Conservation (phyloP, 371 early-diverging fungal genomes). For the Apophysomyces sp. region DNA sequence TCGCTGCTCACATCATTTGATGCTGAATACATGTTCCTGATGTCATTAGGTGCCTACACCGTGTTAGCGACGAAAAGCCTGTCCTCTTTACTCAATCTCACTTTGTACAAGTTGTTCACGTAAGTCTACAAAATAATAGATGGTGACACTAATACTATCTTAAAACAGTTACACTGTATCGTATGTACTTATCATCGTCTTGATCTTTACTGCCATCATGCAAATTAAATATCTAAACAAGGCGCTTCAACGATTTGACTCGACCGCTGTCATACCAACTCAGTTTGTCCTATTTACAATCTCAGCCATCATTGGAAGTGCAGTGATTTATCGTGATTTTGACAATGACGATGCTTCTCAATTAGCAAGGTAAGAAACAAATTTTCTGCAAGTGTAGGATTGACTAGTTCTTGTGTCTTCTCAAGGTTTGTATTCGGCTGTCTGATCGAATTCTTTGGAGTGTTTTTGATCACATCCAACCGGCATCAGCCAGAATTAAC, state of each 20-base stretch:
- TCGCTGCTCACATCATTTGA: background rate
- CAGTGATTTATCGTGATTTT: conserved; percentile 72
- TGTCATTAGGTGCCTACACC: conserved; percentile 64
- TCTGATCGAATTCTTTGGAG: conserved; percentile 69
- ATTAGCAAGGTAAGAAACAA: conserved; percentile 10
- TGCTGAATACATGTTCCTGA: background rate
- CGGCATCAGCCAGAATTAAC: conserved; percentile 11
- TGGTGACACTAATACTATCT: background rate
- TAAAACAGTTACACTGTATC: conserved; percentile 55
- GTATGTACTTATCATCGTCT: conserved; percentile 60
- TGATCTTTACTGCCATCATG: conserved; percentile 65
- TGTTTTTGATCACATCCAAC: conserved; percentile 69
- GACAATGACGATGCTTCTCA: conserved; percentile 33
- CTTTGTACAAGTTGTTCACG: conserved; percentile 56
- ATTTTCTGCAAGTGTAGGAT: background rate
- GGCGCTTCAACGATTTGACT: conserved; percentile 68
- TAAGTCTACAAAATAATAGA: conserved; percentile 8
- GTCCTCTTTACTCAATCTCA: conserved; percentile 57
- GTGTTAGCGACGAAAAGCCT: conserved; percentile 68
- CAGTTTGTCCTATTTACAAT: conserved; percentile 80
- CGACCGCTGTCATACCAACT: conserved; percentile 77
- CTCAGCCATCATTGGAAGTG: conserved; percentile 73
- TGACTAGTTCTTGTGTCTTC: background rate
- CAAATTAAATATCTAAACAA: conserved; percentile 75
- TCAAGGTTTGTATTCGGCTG: conserved; percentile 58